Base-by-base conservation (phyloP, 345 rosid species). In the Euclidium syriacum region DNA sequence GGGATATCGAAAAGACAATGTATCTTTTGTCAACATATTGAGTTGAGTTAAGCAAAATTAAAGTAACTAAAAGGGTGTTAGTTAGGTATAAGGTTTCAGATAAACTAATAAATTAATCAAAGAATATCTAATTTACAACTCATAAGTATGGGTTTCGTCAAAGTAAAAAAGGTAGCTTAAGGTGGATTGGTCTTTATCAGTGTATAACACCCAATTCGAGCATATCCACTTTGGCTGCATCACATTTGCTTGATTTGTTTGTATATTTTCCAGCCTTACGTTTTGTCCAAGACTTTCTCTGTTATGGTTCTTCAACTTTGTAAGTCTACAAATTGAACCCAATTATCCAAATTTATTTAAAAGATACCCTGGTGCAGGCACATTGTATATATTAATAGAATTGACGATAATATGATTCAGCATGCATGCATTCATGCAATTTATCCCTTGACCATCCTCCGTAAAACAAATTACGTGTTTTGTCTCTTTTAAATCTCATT, bases 141-240 rank as follows among this genome's bases (percentile, higher is more conserved):
- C 73, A 60, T 69, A 25, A 24, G 33, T 26, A 20, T 42, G 17
- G 25, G 62, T 12, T 60, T 52, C 64, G 69, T 70, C 68, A 70
- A 70, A 70, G 74, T 62, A 8, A 47, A 38, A 70, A 62, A 55
- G 20, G 36, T 47, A 29, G 64, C 22, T 62, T 1, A 39, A 47
- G 46, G 69, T 70, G 74, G 74, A 62, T 55, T 70, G 69, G 69
- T 70, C 69, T 62, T 30, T 18, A n/a, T n/a, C n/a, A 55, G 74
- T 70, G 74, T 55, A 54, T 39, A 17, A 70, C 58, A 70, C 49
- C 74, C 64, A 55, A 70, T n/a, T n/a, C n/a, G n/a, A n/a, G n/a
- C n/a, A n/a, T n/a, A n/a, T n/a, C n/a, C n/a, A 70, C 52, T 48
- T 32, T 38, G 20, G 47, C 29, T 24, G 40, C 20, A 41, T 11